phyloP scores from a whole-genome alignment of 257 asterid genomes.

The Cynanchum wilfordii region DNA sequence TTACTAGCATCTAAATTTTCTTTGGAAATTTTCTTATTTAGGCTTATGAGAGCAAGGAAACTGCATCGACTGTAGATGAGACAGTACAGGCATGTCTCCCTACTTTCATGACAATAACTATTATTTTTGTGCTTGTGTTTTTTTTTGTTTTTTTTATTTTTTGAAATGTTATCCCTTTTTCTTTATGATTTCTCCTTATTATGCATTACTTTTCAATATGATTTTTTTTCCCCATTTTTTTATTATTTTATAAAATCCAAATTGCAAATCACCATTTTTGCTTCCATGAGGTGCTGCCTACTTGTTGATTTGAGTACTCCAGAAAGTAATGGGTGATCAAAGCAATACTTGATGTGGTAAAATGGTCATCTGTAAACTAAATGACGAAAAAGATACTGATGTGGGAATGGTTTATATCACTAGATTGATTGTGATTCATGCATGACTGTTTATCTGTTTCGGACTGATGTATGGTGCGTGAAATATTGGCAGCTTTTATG shows the following conservation, averaged over 20 bases:
- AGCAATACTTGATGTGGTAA: neutral
- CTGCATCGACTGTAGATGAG: constrained; percentile 15
- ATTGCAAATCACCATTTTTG: too few species aligned
- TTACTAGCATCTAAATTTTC: neutral
- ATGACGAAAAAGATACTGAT: neutral
- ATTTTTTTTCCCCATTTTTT: too few species aligned
- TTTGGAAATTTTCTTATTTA: constrained; percentile 4
- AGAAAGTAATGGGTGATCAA: neutral
- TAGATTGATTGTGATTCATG: neutral
- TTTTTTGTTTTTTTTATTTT: too few species aligned
- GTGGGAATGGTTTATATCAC: neutral
- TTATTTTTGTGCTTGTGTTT: neutral
- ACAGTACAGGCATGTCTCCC: constrained; percentile 19
- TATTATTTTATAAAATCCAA: too few species aligned
- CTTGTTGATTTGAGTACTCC: too few species aligned
- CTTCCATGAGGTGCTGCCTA: neutral
- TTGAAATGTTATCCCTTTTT: neutral
- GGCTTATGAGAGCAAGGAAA: constrained; percentile 21
- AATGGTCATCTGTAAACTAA: neutral
- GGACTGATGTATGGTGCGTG: neutral
- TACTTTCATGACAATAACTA: neutral
- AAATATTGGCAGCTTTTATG: neutral
- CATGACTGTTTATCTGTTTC: neutral
- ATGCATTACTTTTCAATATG: too few species aligned
- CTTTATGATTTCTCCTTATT: neutral